Evolutionary conservation across 2,329 filamentous ascomycete genomes (phyloP).

Genomic region (Pseudogymnoascus pannorum): DNA sequence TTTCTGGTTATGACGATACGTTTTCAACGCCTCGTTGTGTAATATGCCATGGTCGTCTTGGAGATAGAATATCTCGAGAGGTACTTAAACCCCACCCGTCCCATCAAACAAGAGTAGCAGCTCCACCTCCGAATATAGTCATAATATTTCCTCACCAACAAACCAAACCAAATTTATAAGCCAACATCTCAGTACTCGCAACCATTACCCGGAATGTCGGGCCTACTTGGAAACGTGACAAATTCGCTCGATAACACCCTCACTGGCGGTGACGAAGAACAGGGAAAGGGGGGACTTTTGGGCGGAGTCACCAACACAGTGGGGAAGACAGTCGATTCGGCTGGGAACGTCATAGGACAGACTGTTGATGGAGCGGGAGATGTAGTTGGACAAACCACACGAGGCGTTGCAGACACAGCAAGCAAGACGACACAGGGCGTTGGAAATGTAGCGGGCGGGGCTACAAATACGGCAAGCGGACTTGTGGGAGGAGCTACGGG

Average conservation of each 20-base stretch:
- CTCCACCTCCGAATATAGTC: neutral
- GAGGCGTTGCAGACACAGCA: too few species aligned
- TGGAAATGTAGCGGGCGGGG: conserved; percentile 17
- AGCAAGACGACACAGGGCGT: too few species aligned
- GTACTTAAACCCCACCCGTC: neutral
- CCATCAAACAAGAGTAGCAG: too few species aligned
- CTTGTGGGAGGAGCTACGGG: conserved; percentile 18
- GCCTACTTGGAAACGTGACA: conserved; percentile 31
- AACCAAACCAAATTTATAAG: neutral
- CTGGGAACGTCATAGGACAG: conserved; percentile 30
- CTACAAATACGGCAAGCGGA: conserved; percentile 19
- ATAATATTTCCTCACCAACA: neutral
- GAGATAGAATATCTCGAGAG: neutral
- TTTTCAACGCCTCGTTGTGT: neutral
- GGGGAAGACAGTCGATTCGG: conserved; percentile 31
- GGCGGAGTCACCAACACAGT: conserved; percentile 28
- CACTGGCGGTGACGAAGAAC: conserved; percentile 33
- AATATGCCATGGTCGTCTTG: neutral
- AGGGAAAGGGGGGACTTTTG: conserved; percentile 33
- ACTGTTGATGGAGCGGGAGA: too few species aligned
- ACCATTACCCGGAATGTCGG: conserved; percentile 21
- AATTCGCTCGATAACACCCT: conserved; percentile 32
- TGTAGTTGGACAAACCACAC: conserved; percentile 24
- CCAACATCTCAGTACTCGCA: conserved; percentile 6
- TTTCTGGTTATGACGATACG: neutral